Base-by-base conservation (phyloP, 257 asterid species). In the Salvia rosmarinus region DNA sequence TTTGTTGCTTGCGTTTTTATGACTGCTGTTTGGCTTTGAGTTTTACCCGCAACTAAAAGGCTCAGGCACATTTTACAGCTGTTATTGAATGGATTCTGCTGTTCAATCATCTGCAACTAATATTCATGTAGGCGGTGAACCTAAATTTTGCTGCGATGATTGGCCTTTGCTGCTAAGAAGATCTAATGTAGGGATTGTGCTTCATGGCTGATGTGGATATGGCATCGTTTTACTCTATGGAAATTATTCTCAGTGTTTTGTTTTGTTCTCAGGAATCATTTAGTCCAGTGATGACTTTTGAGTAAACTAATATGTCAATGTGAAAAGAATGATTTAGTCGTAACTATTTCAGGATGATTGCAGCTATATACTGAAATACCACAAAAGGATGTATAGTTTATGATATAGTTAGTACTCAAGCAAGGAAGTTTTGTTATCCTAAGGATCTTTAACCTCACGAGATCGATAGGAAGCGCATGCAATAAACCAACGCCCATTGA, bases 281-380 rank as follows among this genome's bases (percentile, higher is more conserved):
- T 65, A 16, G 35, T 67, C 34, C 32, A 19, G 5, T 20, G 12
- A 55, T 14, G 56, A 58, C 34, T 56, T 66, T 44, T 20, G 60
- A 50, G 39, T 25, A 9, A 51, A 40, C 66, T 46, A 39, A 40
- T 43, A 9, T 58, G 58, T 51, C 7, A 25, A 25, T 25, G 30
- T 32, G 54, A 30, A 67, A 68, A 60, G 6, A 63, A 40, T 60
- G 67, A 68, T 12, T 11, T 21, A 42, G 9, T 51, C 4, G 0
- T 56, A 39, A 28, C 9, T n/a, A 30, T 37, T 61, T 11, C 6
- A 49, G 51, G 28, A 52, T 20, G 23, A 11, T 39, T 10, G 64
- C 70, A 28, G 42, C 72, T 49, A 43, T 58, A 61, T 55, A 51
- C 66, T 42, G 30, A 61, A 57, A 35, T 16, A 37, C 35, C 43